Conservation (phyloP, 1,284 basidiomycete genomes). For the Caloboletus firmus region DNA sequence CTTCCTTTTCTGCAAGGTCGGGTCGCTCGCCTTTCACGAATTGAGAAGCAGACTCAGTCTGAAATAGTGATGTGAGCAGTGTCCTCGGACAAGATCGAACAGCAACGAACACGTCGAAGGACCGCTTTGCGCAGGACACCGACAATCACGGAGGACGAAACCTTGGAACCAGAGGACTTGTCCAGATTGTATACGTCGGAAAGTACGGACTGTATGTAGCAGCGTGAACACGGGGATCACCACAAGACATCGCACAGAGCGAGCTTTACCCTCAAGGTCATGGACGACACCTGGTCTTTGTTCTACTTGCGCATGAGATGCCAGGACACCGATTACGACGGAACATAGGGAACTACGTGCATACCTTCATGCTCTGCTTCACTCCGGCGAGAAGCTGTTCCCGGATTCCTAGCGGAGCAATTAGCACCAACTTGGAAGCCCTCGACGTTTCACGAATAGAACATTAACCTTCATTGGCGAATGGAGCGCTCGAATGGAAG, state of each 20-base stretch:
- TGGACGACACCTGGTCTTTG: constrained; percentile 55
- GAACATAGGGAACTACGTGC: neutral
- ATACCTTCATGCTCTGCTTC: constrained; percentile 65
- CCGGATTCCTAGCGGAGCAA: constrained; percentile 43
- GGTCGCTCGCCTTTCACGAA: constrained; percentile 55
- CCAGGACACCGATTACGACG: neutral
- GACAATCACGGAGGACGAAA: constrained; percentile 46
- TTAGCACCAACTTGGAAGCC: neutral
- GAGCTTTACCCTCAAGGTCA: constrained; percentile 55
- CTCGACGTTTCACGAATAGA: neutral
- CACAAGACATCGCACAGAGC: neutral
- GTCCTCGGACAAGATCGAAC: neutral
- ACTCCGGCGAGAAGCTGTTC: constrained; percentile 45
- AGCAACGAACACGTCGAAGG: constrained; percentile 52
- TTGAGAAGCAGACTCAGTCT: constrained; percentile 62
- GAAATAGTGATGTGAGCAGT: constrained; percentile 5
- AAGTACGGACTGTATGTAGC: constrained; percentile 53
- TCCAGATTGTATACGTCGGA: constrained; percentile 68
- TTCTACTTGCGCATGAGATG: constrained; percentile 38
- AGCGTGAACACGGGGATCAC: neutral
- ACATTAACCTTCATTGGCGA: constrained; percentile 26
- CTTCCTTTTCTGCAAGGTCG: constrained; percentile 67
- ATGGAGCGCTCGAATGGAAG: constrained; percentile 17
- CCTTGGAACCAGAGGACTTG: constrained; percentile 48
- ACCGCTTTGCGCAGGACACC: constrained; percentile 59